Evolutionary conservation across 345 rosid species (phyloP), one percentile per base, ranked within the genome.

Genomic region (Hibiscus mutabilis): DNA sequence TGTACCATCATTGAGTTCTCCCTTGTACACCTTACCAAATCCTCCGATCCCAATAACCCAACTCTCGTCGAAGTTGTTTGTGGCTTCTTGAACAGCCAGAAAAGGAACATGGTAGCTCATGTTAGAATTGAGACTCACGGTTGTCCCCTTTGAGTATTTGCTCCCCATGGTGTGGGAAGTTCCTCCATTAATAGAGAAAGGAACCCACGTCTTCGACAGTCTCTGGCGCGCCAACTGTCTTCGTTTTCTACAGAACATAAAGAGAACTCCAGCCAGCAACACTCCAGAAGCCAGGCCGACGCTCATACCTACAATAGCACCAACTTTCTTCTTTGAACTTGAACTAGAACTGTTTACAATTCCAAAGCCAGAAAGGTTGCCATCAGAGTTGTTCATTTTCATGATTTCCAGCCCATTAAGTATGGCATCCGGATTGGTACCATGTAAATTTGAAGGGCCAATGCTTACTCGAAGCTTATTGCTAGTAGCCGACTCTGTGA

Each of bases 381-480:
- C 81, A 29, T 16, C 63, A 11, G 89, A 80, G 76, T 87, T 80
- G 71, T 83, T 86, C 78, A 91, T 79, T 79, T 91, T 91, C 94
- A 91, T 82, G 68, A 91, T 87, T 80, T 91, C 97, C 80, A 91
- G 69, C 31, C 97, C 97, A 60, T 91, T 91, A 64, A 88, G 75
- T 68, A 88, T 89, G 31, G 89, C 97, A 49, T 73, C 18, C 2
- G 91, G 90, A 66, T 78, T 75, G 70, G 29, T 58, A 1, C 49
- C 60, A 16, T 52, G 71, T 47, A 76, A 0, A 29, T 16, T 37
- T 24, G 84, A 76, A 3, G 80, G 86, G 69, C 95, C 92, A 18
- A 89, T 58, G 73, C 81, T 91, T 71, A 93, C 82, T 73, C 78
- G 82, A 76, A 93, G 76, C 75, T 79, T 86, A 25, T 56, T 69